A percentile compares a stretch with the other conserved stretches of the same genome.
phyloP scores from a whole-genome alignment of 129 eudicot genomes.

The Chrysanthemum seticuspe region DNA sequence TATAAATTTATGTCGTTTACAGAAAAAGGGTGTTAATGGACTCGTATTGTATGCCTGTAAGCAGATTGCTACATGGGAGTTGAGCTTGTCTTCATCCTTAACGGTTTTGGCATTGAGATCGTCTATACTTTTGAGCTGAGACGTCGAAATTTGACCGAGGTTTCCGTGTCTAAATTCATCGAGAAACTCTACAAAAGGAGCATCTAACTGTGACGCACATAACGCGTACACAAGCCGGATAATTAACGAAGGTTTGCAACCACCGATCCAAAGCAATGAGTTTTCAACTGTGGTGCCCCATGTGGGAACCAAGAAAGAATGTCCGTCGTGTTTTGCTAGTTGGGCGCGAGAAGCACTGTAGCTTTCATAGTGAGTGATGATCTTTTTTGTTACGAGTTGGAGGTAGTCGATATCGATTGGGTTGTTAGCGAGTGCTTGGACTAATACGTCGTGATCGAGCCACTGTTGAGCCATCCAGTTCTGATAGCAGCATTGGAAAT shows the following conservation, averaged over 20 bases:
- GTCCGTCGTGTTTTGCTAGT: conserved; percentile 36
- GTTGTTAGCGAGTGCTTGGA: conserved; percentile 24
- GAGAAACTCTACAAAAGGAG: conserved; percentile 29
- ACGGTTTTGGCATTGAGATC: conserved; percentile 39
- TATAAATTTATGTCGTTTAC: too few relatives aligned
- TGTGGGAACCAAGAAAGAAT: conserved; percentile 37
- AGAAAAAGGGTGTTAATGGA: too few relatives aligned
- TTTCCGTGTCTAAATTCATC: conserved; percentile 35
- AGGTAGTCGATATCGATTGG: conserved; percentile 26
- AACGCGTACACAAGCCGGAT: conserved; percentile 33
- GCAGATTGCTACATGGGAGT: conserved; percentile 34
- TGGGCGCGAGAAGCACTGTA: conserved; percentile 28
- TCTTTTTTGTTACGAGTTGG: conserved; percentile 24
- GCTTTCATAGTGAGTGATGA: conserved; percentile 40
- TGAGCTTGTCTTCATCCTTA: conserved; percentile 40
- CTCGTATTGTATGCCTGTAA: conserved; percentile 35
- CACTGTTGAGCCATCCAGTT: conserved; percentile 46
- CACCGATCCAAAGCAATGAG: conserved; percentile 48
- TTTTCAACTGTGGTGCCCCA: conserved; percentile 47
- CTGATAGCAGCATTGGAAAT: conserved; percentile 33
- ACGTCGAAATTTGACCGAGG: conserved; percentile 35
- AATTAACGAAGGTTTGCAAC: conserved; percentile 36
- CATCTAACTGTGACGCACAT: conserved; percentile 35
- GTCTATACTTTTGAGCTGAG: conserved; percentile 36
- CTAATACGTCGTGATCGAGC: conserved; percentile 41